Conservation (phyloP, 75 land plant genomes). For the Sequoiadendron giganteum region DNA sequence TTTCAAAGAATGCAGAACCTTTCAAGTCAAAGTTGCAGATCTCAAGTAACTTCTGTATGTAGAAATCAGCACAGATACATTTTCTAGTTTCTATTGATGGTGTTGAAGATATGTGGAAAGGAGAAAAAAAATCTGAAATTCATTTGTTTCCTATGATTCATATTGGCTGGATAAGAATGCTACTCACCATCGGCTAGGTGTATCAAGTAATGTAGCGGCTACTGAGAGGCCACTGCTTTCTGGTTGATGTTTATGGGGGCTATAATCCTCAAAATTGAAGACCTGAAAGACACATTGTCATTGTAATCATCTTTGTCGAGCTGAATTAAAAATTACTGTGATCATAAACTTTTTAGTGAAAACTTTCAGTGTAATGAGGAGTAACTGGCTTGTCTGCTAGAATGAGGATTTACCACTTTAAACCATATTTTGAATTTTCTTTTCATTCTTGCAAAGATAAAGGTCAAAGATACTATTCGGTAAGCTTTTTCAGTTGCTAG, state of each 20-base stretch:
- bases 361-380: neutral
- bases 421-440: neutral
- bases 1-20: neutral
- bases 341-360: conserved; percentile 2
- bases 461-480: neutral
- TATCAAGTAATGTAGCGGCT: neutral
- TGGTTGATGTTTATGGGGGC: neutral
- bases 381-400: neutral
- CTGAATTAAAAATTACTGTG: conserved; percentile 9
- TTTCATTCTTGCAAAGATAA: conserved; percentile 4
- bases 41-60: neutral
- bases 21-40: neutral
- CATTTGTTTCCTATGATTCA: neutral
- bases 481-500: neutral
- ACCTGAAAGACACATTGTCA: neutral
- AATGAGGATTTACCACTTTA: neutral
- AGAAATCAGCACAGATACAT: neutral
- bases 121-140: neutral
- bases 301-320: conserved; percentile 7
- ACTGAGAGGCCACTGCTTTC: neutral
- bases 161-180: neutral
- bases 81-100: neutral
- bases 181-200: neutral
- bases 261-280: neutral
- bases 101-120: neutral